Conservation (phyloP, 2,329 filamentous ascomycete species). For the Scedosporium boydii region DNA sequence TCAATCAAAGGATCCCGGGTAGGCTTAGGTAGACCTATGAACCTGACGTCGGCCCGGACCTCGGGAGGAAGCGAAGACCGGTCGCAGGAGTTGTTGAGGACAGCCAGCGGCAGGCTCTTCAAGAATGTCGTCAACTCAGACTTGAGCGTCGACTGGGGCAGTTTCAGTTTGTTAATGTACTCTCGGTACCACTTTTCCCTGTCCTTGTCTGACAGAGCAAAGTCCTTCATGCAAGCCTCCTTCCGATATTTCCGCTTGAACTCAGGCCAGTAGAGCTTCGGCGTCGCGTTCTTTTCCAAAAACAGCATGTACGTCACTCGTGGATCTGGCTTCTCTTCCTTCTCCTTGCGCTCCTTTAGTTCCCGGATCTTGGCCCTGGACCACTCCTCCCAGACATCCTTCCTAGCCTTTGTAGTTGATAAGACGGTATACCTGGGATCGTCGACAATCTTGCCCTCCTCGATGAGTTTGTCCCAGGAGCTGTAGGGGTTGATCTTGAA, state of each 20-base stretch:
- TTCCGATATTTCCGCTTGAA: slow-evolving; percentile 87
- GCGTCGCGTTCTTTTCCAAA: slow-evolving; percentile 70
- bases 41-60: slow-evolving; percentile 58
- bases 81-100: slow-evolving; percentile 50
- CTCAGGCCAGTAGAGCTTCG: slow-evolving; percentile 95
- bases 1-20: slow-evolving; percentile 56
- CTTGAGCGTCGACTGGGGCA: slow-evolving; percentile 57
- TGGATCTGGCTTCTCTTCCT: slow-evolving; percentile 74
- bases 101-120: slow-evolving; percentile 45
- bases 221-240: slow-evolving; percentile 70
- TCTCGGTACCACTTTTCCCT: slow-evolving; percentile 74
- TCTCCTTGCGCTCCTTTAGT: slow-evolving; percentile 62
- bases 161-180: slow-evolving; percentile 56
- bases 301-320: slow-evolving; percentile 73
- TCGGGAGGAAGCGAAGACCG: slow-evolving; percentile 49
- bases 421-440: slow-evolving; percentile 82
- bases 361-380: slow-evolving; percentile 63
- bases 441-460: slow-evolving; percentile 71
- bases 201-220: slow-evolving; percentile 62
- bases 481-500: slow-evolving; percentile 75
- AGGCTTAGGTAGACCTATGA: slow-evolving; percentile 53
- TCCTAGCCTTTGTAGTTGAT: slow-evolving; percentile 68
- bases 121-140: slow-evolving; percentile 59
- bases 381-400: slow-evolving; percentile 80
- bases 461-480: slow-evolving; percentile 82